phyloP scores from a whole-genome alignment of 352 stramenopile genomes.

The Albugo laibachii region DNA sequence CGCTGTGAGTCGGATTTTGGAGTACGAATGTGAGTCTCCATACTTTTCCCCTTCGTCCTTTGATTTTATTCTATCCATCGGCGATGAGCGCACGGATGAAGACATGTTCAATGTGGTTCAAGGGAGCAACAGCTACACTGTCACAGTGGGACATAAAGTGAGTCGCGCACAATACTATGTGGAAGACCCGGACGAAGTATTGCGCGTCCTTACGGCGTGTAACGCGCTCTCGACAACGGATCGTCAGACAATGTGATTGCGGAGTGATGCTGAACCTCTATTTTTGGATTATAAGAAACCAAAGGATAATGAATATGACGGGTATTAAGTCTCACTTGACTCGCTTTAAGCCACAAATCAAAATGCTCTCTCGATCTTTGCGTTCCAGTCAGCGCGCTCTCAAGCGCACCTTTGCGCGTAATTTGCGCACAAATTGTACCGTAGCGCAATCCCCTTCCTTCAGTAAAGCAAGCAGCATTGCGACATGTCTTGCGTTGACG shows the following conservation, averaged over 20 bases:
- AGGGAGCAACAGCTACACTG: slow-evolving; percentile 76
- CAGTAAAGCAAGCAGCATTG: slow-evolving; percentile 17
- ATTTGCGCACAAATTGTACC: neutral
- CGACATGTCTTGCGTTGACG: slow-evolving; percentile 14
- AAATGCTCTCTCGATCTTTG: too few species aligned
- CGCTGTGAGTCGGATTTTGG: slow-evolving; percentile 63
- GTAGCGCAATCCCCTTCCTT: slow-evolving; percentile 26
- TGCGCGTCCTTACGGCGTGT: slow-evolving; percentile 53
- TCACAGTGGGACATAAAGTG: slow-evolving; percentile 74
- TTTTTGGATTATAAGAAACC: too few species aligned
- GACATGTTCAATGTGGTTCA: slow-evolving; percentile 84
- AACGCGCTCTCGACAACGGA: slow-evolving; percentile 17
- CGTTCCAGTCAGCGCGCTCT: too few species aligned
- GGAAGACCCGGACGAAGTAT: slow-evolving; percentile 55
- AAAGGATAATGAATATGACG: too few species aligned
- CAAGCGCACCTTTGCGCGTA: too few species aligned
- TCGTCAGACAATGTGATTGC: too few species aligned
- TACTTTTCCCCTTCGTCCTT: slow-evolving; percentile 60
- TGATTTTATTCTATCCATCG: slow-evolving; percentile 72
- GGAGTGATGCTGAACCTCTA: too few species aligned
- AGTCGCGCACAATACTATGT: slow-evolving; percentile 70
- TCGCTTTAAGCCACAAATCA: too few species aligned
- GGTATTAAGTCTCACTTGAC: too few species aligned
- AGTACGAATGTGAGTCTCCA: slow-evolving; percentile 56
- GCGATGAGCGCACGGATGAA: slow-evolving; percentile 75